Evolutionary conservation across 116 monocot genomes (phyloP).

Genomic region (Posidonia oceanica): DNA sequence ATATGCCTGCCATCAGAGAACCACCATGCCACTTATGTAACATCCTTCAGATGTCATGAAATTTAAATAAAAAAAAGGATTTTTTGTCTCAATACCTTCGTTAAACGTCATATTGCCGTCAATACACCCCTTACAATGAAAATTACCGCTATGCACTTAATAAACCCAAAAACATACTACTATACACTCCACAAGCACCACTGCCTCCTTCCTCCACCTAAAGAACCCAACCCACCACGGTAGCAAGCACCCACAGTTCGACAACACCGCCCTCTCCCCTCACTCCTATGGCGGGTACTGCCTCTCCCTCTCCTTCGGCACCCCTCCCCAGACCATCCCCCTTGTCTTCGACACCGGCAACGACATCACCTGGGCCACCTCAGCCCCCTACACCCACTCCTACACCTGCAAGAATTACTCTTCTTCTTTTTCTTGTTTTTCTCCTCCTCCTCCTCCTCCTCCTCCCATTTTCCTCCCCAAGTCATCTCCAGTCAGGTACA

Average conservation of each 20-base stretch:
- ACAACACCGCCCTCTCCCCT: conserved; percentile 10
- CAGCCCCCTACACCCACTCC: conserved; percentile 62
- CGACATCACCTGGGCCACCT: conserved; percentile 51
- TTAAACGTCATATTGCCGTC: no score
- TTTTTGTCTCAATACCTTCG: no score
- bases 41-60: no score
- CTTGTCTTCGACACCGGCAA: conserved; percentile 11
- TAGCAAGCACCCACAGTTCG: not conserved
- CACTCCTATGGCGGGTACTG: conserved; percentile 32
- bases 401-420: conserved; percentile 55
- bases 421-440: conserved; percentile 7
- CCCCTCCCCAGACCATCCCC: conserved; percentile 20
- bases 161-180: not conserved
- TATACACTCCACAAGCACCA: conserved; percentile 4
- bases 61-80: no score
- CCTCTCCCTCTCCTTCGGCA: conserved; percentile 19
- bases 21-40: no score
- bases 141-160: not conserved
- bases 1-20: no score
- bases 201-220: conserved; percentile 21
- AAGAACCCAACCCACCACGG: not conserved
- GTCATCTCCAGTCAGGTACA: no score
- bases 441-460: conserved; percentile 38
- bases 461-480: conserved; percentile 1
- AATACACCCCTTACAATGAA: no score